Evolutionary conservation across 108 stramenopile species (phyloP).

Genomic region (Nitzschia palea): DNA sequence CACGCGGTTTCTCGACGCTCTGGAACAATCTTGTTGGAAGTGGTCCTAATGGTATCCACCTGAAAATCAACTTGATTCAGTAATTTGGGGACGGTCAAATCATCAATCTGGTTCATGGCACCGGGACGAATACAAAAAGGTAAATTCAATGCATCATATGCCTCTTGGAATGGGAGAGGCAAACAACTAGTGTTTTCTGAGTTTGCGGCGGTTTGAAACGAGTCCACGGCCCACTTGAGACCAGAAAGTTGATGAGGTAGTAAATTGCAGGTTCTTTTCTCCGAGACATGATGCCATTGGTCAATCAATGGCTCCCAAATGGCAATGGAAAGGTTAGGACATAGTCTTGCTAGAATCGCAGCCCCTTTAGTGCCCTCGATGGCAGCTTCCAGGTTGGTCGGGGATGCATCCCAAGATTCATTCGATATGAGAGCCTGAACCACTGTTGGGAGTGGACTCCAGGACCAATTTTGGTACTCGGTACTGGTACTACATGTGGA

Average conservation of each 20-base stretch:
- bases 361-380: slow-evolving; percentile 46
- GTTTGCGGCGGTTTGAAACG: background rate
- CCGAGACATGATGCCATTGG: background rate
- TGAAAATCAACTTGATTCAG: slow-evolving; percentile 44
- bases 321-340: background rate
- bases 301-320: slow-evolving; percentile 29
- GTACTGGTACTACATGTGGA: background rate
- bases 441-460: background rate
- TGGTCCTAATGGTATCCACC: slow-evolving; percentile 40
- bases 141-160: slow-evolving; percentile 33
- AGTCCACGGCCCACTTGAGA: slow-evolving; percentile 41
- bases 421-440: background rate
- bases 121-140: slow-evolving; percentile 48
- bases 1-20: slow-evolving; percentile 63
- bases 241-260: slow-evolving; percentile 43
- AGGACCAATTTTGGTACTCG: background rate
- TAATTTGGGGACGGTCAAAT: slow-evolving; percentile 25
- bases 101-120: background rate
- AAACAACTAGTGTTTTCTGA: background rate
- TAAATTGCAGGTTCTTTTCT: background rate
- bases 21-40: slow-evolving; percentile 30
- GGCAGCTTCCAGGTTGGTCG: slow-evolving; percentile 17
- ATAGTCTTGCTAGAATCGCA: slow-evolving; percentile 27
- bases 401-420: slow-evolving; percentile 8
- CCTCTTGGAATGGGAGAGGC: slow-evolving; percentile 27